Evolutionary conservation across 768 basidiomycete genomes (phyloP).

Genomic region (Macrolepiota dolichaula): DNA sequence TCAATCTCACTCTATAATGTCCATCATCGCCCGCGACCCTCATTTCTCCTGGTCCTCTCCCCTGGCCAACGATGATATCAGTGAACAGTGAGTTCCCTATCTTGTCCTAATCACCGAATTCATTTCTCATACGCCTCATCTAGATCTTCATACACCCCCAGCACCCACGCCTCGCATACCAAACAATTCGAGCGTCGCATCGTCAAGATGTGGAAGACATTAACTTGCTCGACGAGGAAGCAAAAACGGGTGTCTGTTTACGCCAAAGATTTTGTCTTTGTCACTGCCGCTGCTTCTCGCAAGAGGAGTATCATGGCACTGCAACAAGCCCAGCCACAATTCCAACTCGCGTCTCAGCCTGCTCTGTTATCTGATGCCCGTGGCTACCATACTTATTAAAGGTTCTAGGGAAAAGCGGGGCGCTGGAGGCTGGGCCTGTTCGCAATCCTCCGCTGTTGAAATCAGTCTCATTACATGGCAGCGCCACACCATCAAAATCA

Average conservation of each 20-base stretch:
- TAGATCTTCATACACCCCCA: not conserved
- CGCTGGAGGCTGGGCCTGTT: not conserved
- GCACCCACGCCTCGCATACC: constrained; percentile 27
- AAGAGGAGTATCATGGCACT: constrained; percentile 44
- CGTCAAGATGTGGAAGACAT: constrained; percentile 56
- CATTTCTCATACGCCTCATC: not conserved
- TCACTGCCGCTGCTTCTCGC: constrained; percentile 39
- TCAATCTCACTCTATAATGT: constrained; percentile 14
- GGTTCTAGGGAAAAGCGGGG: not conserved
- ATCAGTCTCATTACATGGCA: not conserved
- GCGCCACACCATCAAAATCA: not conserved
- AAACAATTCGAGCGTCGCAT: constrained; percentile 56
- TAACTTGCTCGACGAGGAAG: constrained; percentile 52
- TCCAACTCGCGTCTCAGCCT: not conserved
- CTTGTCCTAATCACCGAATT: not conserved
- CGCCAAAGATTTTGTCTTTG: constrained; percentile 58
- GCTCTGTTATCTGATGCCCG: not conserved
- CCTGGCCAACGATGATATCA: constrained; percentile 13
- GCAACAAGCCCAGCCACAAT: not conserved
- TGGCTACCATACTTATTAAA: not conserved
- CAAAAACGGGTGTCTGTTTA: constrained; percentile 50
- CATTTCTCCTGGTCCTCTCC: constrained; percentile 28
- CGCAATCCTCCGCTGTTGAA: not conserved
- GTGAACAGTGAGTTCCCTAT: not conserved
- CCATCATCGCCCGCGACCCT: constrained; percentile 24